Percentiles rank a stretch among this genome's conserved stretches.
phyloP scores from a whole-genome alignment of 148 eudicot genomes.

The Nepenthes gracilis region DNA sequence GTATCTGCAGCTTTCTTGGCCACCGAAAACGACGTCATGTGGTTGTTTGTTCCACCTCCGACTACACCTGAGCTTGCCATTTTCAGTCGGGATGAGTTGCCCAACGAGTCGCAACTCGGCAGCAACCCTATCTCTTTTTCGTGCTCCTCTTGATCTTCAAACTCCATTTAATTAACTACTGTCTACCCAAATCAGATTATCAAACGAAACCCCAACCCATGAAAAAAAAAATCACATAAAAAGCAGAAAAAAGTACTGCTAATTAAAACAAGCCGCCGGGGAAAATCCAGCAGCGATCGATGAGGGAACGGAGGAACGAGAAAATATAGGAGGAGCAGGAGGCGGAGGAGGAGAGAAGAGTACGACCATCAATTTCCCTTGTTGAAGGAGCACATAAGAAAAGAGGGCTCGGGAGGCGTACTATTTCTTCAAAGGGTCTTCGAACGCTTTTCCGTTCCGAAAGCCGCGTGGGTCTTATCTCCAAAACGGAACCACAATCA shows the following conservation, averaged over 20 bases:
- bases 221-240: too few relatives aligned
- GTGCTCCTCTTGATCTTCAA: constrained; percentile 39
- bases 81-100: constrained; percentile 15
- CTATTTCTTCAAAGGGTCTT: too few relatives aligned
- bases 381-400: too few relatives aligned
- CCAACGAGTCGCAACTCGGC: constrained; percentile 11
- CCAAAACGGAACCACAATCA: not conserved
- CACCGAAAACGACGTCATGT: not conserved
- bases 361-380: too few relatives aligned
- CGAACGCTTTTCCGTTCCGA: too few relatives aligned
- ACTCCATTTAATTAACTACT: constrained; percentile 27
- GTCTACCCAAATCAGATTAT: not conserved
- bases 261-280: too few relatives aligned
- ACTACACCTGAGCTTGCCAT: constrained; percentile 9
- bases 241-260: too few relatives aligned
- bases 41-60: not conserved
- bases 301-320: too few relatives aligned
- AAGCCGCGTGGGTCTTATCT: not conserved
- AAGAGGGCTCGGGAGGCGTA: too few relatives aligned
- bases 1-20: constrained; percentile 4
- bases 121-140: constrained; percentile 20
- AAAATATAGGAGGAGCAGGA: too few relatives aligned
- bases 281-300: too few relatives aligned
- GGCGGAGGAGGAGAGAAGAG: too few relatives aligned
- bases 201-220: not conserved